Evolutionary conservation across 805 yeast genomes (phyloP), one percentile per base, ranked within the genome.

Genomic region (Cyberlindnera xishuangbannaensis): DNA sequence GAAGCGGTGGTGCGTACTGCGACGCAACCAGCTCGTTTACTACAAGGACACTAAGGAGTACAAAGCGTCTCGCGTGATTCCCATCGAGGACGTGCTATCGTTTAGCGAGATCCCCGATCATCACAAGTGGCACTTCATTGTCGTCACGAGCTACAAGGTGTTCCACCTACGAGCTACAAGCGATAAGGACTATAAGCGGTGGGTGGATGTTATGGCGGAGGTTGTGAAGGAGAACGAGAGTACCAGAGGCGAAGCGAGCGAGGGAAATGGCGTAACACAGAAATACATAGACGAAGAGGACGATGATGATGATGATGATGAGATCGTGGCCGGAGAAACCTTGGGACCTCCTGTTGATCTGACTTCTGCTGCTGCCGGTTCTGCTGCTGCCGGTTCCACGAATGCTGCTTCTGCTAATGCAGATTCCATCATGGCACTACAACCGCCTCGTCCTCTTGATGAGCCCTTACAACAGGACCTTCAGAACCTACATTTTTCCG

Each of bases 11-110:
- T 60, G 58, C 25, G 65, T 61, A 5, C 47, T 65, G 5, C 43
- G 70, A 20, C 43, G 47, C n/a, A 49, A 59, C 27, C 69, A 63
- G 39, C 45, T 65, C 14, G 48, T 62, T 8, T 63, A 59, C 46
- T 65, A 65, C 43, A 62, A 62, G 31, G 64, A 62, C 37, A 40
- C 58, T 6, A 40, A 45, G 18, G 71, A 65, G 40, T 56, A 61
- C 44, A 61, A 60, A 32, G 64, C 69, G 0, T 39, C 50, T 15
- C 50, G 42, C 29, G 67, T 65, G 11, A 44, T 62, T 8, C 49
- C 41, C 6, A 14, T 40, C n/a, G 40, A 35, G 14, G 40, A 43
- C 11, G 28, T 50, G 1, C 30, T 50, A 6, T 43, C 47, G 2
- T 21, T 44, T 30, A 44, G 34, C 13, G 41, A 41, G 30, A 46